Conservation (phyloP, 1,284 basidiomycete genomes). For the Pholiota adiposa region DNA sequence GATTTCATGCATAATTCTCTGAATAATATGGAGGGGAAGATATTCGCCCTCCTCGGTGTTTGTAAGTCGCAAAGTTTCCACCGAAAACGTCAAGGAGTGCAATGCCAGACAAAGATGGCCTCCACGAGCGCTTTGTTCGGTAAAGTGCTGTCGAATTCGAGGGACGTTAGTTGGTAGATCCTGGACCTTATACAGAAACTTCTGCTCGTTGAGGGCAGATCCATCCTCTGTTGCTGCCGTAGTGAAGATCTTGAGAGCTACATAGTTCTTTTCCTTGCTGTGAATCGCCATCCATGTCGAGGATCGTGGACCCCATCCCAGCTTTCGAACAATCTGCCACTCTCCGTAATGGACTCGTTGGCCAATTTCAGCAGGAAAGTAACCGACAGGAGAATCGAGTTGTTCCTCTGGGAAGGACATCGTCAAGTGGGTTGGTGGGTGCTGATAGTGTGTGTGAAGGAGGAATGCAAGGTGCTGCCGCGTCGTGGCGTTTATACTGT, state of each 20-base stretch:
- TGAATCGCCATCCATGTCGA: not conserved
- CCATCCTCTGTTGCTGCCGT: slow-evolving; percentile 10
- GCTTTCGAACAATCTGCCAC: not conserved
- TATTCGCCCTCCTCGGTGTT: slow-evolving; percentile 11
- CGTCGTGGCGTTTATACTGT: no score
- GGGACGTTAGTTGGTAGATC: not conserved
- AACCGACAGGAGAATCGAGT: not conserved
- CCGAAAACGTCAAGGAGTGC: slow-evolving; percentile 5
- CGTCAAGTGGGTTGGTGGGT: no score
- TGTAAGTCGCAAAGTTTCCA: slow-evolving; percentile 13
- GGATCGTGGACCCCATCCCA: slow-evolving; percentile 3
- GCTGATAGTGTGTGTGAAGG: no score
- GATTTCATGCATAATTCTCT: slow-evolving; percentile 16
- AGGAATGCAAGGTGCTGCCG: no score
- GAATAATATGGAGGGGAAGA: slow-evolving; percentile 15
- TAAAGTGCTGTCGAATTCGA: slow-evolving; percentile 1
- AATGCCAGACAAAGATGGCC: slow-evolving; percentile 16
- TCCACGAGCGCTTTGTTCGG: slow-evolving; percentile 1
- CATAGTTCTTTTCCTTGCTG: not conserved
- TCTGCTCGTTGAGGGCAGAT: slow-evolving; percentile 9
- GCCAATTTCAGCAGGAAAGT: not conserved
- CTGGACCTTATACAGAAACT: slow-evolving; percentile 2
- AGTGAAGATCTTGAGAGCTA: slow-evolving; percentile 18
- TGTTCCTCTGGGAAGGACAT: slow-evolving; percentile 1
- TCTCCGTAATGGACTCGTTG: not conserved